Base-by-base conservation (phyloP, 2,329 filamentous ascomycete genomes). In the Gaeumannomyces sp. region DNA sequence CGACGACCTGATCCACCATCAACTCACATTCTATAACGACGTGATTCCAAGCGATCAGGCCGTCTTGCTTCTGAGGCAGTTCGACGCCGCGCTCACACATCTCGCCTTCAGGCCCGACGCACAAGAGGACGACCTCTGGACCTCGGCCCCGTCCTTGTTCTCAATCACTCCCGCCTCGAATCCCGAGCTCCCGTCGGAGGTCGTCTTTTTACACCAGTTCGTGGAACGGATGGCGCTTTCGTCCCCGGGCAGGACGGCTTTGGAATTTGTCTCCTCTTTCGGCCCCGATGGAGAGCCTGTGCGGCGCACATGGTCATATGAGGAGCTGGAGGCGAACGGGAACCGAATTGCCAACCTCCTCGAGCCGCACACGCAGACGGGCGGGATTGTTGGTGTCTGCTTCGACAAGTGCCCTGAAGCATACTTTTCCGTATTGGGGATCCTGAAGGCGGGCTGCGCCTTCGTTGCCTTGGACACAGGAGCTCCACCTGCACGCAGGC, bases 321-420 rank as follows among this genome's bases (percentile, higher is more conserved):
- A 72, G n/a, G 79, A 94, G 66, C 79, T 97, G 0, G 78, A 97
- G 69, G 72, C 80, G 0, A 84, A 88, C 69, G 90, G 89, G 0
- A 93, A 96, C 70, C 83, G 81, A 68, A 82, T 96, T 22, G 91
- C 91, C 0, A 81, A 89, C 64, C 73, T 93, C 16, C 77, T 96
- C 1, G 72, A 79, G 1, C 69, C 74, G 0, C 74, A 80, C 27
- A 82, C 85, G 0, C 67, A 73, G 0, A 78, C 84, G 0, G 89
- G 90, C 0, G 78, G 78, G 31, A 85, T 93, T 5, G 80, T 96
- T 28, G 91, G 87, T 0, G 82, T 94, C 11, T 92, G 90, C 72
- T 96, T 96, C 71, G 87, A 92, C 65, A 96, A 96, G 72, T 93
- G 89, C 67, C 88, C 92, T 0, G 89, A 94, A 72, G 92, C 92